Percentiles rank a stretch among this genome's conserved stretches.
phyloP scores from a whole-genome alignment of 1,139 yeast species.

The Yamadazyma pseudoaaseri region DNA sequence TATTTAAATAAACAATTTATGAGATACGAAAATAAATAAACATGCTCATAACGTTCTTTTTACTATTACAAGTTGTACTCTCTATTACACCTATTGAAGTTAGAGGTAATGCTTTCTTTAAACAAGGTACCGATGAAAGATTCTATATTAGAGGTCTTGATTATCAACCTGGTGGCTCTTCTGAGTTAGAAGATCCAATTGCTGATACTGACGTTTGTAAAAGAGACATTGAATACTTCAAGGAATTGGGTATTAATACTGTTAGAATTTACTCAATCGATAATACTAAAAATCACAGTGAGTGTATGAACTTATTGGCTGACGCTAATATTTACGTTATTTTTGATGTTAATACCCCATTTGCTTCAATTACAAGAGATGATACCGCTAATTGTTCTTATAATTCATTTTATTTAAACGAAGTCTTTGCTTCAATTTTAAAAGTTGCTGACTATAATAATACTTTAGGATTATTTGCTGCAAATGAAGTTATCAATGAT shows the following conservation, averaged over 20 bases:
- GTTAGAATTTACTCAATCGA: slow-evolving; percentile 76
- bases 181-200: slow-evolving; percentile 59
- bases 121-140: slow-evolving; percentile 21
- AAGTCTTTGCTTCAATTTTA: slow-evolving; percentile 62
- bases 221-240: slow-evolving; percentile 74
- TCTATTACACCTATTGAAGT: slow-evolving; percentile 49
- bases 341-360: slow-evolving; percentile 71
- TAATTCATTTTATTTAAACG: slow-evolving; percentile 50
- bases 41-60: slow-evolving; percentile 5
- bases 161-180: slow-evolving; percentile 77
- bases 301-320: slow-evolving; percentile 63
- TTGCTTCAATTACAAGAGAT: slow-evolving; percentile 60
- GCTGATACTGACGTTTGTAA: slow-evolving; percentile 65
- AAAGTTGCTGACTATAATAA: slow-evolving; percentile 70
- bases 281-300: slow-evolving; percentile 61
- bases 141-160: slow-evolving; percentile 73
- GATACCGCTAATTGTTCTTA: slow-evolving; percentile 58
- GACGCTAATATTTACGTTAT: slow-evolving; percentile 80
- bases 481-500: slow-evolving; percentile 85
- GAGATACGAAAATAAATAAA: too few relatives aligned
- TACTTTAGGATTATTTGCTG: slow-evolving; percentile 89
- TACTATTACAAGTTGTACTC: slow-evolving; percentile 6
- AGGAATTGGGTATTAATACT: slow-evolving; percentile 62
- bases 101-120: slow-evolving; percentile 75
- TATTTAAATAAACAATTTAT: too few relatives aligned